Percentiles rank a stretch among this genome's conserved stretches.
These are phyloP conservation scores for Paecilomyces dactylethromorphus DNA, from an alignment of 2,329 filamentous ascomycete genomes.

Conservation along the genomic window DNA sequence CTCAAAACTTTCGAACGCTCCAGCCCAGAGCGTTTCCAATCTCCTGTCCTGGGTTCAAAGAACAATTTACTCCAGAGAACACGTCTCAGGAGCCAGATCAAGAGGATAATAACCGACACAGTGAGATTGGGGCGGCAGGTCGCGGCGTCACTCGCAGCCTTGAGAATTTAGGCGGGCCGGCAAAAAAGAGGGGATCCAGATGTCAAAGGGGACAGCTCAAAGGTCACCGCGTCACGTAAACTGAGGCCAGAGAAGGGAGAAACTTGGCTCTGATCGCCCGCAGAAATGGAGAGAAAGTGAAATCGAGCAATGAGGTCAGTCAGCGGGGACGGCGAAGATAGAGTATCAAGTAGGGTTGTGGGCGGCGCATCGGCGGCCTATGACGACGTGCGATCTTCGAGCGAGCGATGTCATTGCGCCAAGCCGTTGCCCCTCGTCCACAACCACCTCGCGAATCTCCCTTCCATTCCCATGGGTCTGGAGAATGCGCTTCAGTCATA, in stretches of 20 bases:
- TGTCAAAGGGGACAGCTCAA: background rate
- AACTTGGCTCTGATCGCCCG: background rate
- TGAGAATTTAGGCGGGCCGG: background rate
- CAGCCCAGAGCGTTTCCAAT: background rate
- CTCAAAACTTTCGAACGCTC: background rate
- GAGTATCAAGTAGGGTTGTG: background rate
- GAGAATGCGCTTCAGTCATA: too few species aligned
- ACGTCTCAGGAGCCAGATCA: background rate
- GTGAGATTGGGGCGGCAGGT: background rate
- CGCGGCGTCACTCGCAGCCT: background rate
- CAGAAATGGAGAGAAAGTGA: slow-evolving; percentile 1
- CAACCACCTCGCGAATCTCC: background rate
- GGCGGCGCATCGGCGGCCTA: slow-evolving; percentile 2
- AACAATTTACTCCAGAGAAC: too few species aligned
- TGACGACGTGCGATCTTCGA: slow-evolving; percentile 8
- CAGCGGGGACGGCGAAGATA: background rate
- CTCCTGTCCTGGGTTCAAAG: background rate
- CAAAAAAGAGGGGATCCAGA: background rate
- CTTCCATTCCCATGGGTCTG: too few species aligned
- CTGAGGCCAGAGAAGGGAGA: background rate
- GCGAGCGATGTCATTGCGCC: slow-evolving; percentile 10
- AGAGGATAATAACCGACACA: background rate
- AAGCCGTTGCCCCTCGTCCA: background rate
- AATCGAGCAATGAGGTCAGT: slow-evolving; percentile 1
- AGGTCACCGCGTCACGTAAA: background rate